phyloP scores from a whole-genome alignment of 2,329 filamentous ascomycete genomes.

The Bipolaris sorokiniana region DNA sequence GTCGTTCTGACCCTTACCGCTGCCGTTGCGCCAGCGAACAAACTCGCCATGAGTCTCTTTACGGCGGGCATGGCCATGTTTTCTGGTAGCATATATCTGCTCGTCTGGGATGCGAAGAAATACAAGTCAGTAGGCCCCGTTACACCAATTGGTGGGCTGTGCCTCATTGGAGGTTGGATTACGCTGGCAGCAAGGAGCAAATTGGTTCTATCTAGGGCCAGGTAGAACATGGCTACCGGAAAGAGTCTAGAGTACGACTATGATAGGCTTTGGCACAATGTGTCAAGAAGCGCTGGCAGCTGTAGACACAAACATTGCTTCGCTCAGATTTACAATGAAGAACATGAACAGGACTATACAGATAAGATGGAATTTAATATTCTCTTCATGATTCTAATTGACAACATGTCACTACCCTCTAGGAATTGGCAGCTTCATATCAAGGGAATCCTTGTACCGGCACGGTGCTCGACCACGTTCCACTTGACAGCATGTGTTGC shows the following conservation, averaged over 20 bases:
- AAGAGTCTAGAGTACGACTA: neutral
- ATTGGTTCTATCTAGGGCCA: slow-evolving; percentile 6
- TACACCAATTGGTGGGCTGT: slow-evolving; percentile 68
- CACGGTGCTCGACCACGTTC: neutral
- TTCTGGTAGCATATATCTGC: slow-evolving; percentile 68
- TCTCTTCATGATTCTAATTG: neutral
- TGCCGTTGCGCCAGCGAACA: slow-evolving; percentile 60
- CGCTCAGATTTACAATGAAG: neutral
- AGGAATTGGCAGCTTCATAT: neutral
- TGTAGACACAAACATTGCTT: neutral
- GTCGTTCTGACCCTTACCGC: slow-evolving; percentile 64
- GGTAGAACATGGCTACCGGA: neutral
- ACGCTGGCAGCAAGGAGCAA: slow-evolving; percentile 51
- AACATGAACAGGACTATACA: neutral
- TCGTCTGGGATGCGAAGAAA: slow-evolving; percentile 66
- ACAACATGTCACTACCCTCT: neutral
- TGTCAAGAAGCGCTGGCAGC: slow-evolving; percentile 1
- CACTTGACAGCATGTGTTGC: neutral
- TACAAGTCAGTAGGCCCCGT: slow-evolving; percentile 68
- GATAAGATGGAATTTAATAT: neutral
- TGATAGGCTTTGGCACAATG: too few relatives aligned
- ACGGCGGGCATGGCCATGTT: slow-evolving; percentile 71
- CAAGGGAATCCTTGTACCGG: neutral
- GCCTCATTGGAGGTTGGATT: slow-evolving; percentile 69
- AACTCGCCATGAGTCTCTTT: slow-evolving; percentile 64